Evolutionary conservation across 768 basidiomycete genomes (phyloP).

Genomic region (Tulasnella sp.): DNA sequence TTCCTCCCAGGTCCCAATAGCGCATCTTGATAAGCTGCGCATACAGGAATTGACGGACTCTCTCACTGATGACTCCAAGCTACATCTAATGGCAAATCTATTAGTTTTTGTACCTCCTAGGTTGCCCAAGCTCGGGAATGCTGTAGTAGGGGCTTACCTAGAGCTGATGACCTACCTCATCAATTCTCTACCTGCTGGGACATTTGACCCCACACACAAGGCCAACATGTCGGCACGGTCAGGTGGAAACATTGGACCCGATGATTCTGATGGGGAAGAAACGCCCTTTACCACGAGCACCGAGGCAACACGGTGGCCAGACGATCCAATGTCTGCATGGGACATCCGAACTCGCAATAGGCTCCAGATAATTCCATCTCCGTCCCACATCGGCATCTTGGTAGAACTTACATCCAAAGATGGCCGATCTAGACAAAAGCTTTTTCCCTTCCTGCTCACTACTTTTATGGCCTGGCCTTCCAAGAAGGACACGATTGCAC

Average conservation of each 20-base stretch:
- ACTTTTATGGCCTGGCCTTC: constrained; percentile 50
- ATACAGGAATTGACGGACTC: neutral
- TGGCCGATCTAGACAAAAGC: constrained; percentile 30
- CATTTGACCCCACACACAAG: constrained; percentile 10
- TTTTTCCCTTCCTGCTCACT: constrained; percentile 47
- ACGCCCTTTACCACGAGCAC: neutral
- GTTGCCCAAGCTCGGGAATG: constrained; percentile 37
- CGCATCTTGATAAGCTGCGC: constrained; percentile 27
- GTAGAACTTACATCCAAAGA: constrained; percentile 28
- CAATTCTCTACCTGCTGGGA: constrained; percentile 6
- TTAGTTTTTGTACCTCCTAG: constrained; percentile 50
- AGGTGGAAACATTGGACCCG: constrained; percentile 1
- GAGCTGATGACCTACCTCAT: constrained; percentile 36
- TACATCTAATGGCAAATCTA: constrained; percentile 61
- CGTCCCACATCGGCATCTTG: constrained; percentile 29
- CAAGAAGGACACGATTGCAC: constrained; percentile 44
- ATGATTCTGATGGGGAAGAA: constrained; percentile 1
- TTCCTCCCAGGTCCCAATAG: constrained; percentile 49
- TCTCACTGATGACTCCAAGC: constrained; percentile 7
- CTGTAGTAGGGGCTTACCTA: constrained; percentile 42
- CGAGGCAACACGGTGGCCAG: constrained; percentile 14
- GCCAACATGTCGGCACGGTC: neutral
- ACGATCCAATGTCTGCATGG: constrained; percentile 33
- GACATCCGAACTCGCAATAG: constrained; percentile 53
- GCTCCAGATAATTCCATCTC: constrained; percentile 41